phyloP scores from a whole-genome alignment of 352 stramenopile species.

The Globisporangium nodosum region DNA sequence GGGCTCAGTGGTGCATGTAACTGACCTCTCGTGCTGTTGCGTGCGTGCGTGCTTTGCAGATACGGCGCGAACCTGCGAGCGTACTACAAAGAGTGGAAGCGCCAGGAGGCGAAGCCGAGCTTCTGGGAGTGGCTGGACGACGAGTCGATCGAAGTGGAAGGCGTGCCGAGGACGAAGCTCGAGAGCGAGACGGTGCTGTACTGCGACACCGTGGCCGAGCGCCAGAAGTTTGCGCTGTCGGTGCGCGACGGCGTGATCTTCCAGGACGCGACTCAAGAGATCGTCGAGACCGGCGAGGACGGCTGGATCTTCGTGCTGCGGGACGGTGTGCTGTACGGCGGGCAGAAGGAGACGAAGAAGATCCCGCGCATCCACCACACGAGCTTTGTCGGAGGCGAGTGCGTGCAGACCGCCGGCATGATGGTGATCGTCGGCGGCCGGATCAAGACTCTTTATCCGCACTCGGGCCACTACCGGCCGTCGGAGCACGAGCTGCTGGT shows the following conservation, averaged over 20 bases:
- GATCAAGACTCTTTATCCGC: slow-evolving; percentile 94
- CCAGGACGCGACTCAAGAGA: slow-evolving; percentile 51
- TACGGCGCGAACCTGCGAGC: slow-evolving; percentile 96
- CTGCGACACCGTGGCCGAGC: slow-evolving; percentile 87
- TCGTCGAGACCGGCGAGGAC: slow-evolving; percentile 89
- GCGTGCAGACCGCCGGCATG: slow-evolving; percentile 95
- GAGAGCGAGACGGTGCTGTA: slow-evolving; percentile 95
- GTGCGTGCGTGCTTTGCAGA: slow-evolving; percentile 29
- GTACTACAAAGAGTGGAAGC: slow-evolving; percentile 97
- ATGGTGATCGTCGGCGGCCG: slow-evolving; percentile 91
- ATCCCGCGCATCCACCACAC: slow-evolving; percentile 96
- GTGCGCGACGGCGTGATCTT: slow-evolving; percentile 65
- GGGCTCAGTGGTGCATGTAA: background rate
- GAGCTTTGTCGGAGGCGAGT: slow-evolving; percentile 96
- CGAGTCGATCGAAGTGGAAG: slow-evolving; percentile 78
- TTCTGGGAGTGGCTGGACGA: slow-evolving; percentile 90
- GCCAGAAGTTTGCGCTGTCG: slow-evolving; percentile 86
- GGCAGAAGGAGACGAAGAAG: slow-evolving; percentile 92
- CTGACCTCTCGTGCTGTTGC: background rate
- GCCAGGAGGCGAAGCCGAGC: slow-evolving; percentile 63
- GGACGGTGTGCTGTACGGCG: slow-evolving; percentile 92
- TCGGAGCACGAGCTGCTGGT: slow-evolving; percentile 93
- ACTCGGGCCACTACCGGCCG: slow-evolving; percentile 96
- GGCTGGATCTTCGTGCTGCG: slow-evolving; percentile 97
- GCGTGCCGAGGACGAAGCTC: slow-evolving; percentile 89